Percentiles rank a stretch among this genome's conserved stretches.
These are phyloP conservation scores for Lenzites betulinus DNA, from an alignment of 768 basidiomycete species.

Conservation along the genomic window DNA sequence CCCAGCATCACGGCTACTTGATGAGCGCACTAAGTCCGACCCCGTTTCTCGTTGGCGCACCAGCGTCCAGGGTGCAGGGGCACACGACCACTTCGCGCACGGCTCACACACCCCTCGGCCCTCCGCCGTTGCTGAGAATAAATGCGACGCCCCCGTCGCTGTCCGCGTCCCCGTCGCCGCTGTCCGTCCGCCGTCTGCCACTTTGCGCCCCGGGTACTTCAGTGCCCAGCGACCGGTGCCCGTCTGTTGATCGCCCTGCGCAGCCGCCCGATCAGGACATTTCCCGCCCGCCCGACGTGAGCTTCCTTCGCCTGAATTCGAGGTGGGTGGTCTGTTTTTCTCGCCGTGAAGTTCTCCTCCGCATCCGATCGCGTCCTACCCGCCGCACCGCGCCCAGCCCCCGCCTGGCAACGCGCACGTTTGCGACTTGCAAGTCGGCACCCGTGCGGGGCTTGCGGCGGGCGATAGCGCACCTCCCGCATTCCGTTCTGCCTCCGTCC, in stretches of 20 bases:
- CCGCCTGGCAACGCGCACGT: too few species aligned
- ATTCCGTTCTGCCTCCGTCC: neutral
- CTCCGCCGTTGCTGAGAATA: neutral
- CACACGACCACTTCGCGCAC: neutral
- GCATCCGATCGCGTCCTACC: neutral
- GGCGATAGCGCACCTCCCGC: neutral
- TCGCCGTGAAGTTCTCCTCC: neutral
- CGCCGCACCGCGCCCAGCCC: conserved; percentile 4
- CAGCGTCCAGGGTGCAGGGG: neutral
- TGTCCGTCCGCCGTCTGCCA: neutral
- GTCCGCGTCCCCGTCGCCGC: neutral
- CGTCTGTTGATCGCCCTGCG: neutral
- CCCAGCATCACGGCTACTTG: conserved; percentile 9
- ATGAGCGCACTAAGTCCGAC: conserved; percentile 6
- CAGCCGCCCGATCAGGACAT: neutral
- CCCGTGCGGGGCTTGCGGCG: neutral
- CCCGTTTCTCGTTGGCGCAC: neutral
- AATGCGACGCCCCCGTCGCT: neutral
- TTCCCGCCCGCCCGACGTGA: neutral
- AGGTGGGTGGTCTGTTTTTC: neutral
- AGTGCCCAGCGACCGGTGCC: neutral
- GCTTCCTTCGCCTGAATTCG: conserved; percentile 1
- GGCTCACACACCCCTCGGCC: neutral
- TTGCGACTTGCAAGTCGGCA: neutral
- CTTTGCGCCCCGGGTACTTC: neutral